Percentiles rank a stretch among this genome's conserved stretches.
Evolutionary conservation across 129 eudicot species (phyloP).

Genomic region (Flaveria sonorensis): DNA sequence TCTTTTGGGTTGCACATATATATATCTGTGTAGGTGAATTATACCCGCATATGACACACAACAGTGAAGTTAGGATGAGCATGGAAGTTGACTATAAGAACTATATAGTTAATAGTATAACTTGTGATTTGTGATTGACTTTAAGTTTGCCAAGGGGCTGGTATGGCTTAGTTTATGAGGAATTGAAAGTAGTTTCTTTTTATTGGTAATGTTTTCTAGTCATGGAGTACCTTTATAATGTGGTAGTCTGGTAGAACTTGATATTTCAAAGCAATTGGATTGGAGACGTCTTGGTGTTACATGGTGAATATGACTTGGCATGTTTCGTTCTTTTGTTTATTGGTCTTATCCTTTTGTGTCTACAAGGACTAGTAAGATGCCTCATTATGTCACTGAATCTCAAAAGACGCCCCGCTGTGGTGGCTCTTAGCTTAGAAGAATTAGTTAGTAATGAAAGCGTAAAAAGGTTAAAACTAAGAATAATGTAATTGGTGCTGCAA

Average conservation of each 20-base stretch:
- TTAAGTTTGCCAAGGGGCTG: neutral
- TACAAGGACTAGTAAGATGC: neutral
- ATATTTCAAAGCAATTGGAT: neutral
- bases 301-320: slow-evolving; percentile 3
- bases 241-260: slow-evolving; percentile 10
- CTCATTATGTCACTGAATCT: neutral
- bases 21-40: neutral
- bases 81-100: neutral
- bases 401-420: neutral
- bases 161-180: neutral
- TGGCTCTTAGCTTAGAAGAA: neutral
- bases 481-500: neutral
- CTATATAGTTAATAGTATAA: no score
- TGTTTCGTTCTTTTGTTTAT: neutral
- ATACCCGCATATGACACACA: neutral
- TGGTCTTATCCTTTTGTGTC: neutral
- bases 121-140: neutral
- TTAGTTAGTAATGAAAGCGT: neutral
- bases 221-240: neutral
- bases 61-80: neutral
- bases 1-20: neutral
- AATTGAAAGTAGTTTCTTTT: neutral
- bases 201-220: neutral
- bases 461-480: neutral
- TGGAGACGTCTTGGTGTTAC: neutral